Evolutionary conservation across 768 basidiomycete genomes (phyloP), one percentile per base, ranked within the genome.

Genomic region (Lactarius psammicola): DNA sequence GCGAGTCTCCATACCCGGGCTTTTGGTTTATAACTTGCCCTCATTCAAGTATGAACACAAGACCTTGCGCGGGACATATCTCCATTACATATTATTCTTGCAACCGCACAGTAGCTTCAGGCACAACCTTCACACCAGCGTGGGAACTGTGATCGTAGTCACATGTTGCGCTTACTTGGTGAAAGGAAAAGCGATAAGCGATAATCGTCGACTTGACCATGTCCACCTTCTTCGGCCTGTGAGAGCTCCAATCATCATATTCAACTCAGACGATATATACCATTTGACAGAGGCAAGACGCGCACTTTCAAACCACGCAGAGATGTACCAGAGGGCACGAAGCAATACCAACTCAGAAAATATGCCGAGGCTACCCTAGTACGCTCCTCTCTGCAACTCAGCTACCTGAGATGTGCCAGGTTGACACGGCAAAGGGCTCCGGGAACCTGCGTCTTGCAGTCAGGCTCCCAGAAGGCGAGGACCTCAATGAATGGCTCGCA

Each of bases 401-500:
- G 2, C 23, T 18, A 57, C 34, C 0, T 53, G 36, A n/a, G 40
- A 26, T 31, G 3, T 44, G 49, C 65, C 38, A 20, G 57, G 28
- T 20, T 59, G 54, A 46, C 64, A 30, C 40, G 31, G 23, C 28
- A 20, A 63, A 96, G 95, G 95, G 96, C 55, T 98, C 95, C 10
- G 97, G 97, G 8, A 98, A 98, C 78, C 79, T 99, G 67, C 82
- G 95, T 64, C 80, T 91, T 55, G 95, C 97, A 0, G 97, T 99
- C 26, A 87, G 90, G 68, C 82, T 98, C 23, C 97, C 97, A 0
- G 97, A 98, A 70, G 97, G 97, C 44, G 97, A 99, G 77, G 97
- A 99, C 75, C 76, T 87, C 71, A 96, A 95, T 70, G 97, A 99
- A 77, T 99, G 97, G 97, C 87, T 99, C n/a, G 97, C 97, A 15